Percentiles rank a stretch among this genome's conserved stretches.
Evolutionary conservation across 1,284 basidiomycete genomes (phyloP).

Genomic region (Cutaneotrichosporon sp.): DNA sequence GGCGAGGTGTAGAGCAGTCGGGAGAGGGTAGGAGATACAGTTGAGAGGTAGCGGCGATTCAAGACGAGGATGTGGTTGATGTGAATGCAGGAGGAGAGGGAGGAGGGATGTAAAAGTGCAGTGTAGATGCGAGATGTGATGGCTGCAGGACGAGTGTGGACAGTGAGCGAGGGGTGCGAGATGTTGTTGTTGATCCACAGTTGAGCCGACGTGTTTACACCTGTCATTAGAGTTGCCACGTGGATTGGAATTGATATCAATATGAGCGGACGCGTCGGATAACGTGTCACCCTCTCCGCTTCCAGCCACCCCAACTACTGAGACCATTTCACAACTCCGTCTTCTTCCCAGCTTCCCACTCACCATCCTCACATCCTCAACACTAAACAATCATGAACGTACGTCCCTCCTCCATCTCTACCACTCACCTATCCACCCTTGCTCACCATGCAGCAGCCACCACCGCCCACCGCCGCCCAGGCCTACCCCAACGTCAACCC

Average conservation of each 20-base stretch:
- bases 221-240: slow-evolving; percentile 2
- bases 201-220: background rate
- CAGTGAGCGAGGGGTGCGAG: no score
- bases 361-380: background rate
- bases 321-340: background rate
- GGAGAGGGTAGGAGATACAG: background rate
- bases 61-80: background rate
- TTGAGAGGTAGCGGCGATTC: background rate
- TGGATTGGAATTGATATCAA: background rate
- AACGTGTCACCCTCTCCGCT: slow-evolving; percentile 7
- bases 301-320: no score
- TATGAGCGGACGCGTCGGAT: background rate
- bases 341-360: no score
- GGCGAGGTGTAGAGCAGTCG: background rate
- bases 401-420: background rate
- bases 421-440: no score
- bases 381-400: slow-evolving; percentile 22
- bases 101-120: no score
- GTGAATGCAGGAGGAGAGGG: background rate
- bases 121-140: no score
- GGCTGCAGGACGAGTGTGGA: no score
- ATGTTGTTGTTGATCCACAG: slow-evolving; percentile 4
- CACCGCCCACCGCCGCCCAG: slow-evolving; percentile 13
- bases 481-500: slow-evolving; percentile 29
- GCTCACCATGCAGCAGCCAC: slow-evolving; percentile 4